Percentiles rank a stretch among this genome's conserved stretches.
These are phyloP conservation scores for Lachnellula arida DNA, from an alignment of 2,329 filamentous ascomycete species.

Conservation along the genomic window DNA sequence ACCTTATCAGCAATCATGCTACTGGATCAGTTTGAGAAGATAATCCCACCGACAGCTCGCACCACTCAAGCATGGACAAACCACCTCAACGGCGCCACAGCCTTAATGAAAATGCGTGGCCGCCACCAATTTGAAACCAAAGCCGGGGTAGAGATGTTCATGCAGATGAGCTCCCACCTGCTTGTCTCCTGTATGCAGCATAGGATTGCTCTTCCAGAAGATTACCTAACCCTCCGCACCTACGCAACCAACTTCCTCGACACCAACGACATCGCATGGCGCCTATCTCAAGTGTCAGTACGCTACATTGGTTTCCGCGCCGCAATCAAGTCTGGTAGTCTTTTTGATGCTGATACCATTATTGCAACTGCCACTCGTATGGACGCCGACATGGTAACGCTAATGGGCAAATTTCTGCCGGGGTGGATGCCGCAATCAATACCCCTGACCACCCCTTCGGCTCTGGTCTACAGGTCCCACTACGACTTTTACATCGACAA, in stretches of 20 bases:
- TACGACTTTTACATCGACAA: slow-evolving; percentile 14
- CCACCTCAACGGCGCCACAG: slow-evolving; percentile 46
- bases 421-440: background rate
- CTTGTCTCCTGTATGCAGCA: slow-evolving; percentile 47
- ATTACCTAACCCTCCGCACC: slow-evolving; percentile 38
- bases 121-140: slow-evolving; percentile 41
- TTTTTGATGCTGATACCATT: background rate
- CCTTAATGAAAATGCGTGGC: slow-evolving; percentile 44
- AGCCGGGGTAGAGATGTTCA: slow-evolving; percentile 47
- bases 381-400: background rate
- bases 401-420: background rate
- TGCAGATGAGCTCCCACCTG: slow-evolving; percentile 47
- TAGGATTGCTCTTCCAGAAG: slow-evolving; percentile 44
- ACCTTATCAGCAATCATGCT: slow-evolving; percentile 50
- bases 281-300: background rate
- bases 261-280: slow-evolving; percentile 1
- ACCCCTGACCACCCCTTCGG: background rate
- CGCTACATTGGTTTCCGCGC: slow-evolving; percentile 9
- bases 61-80: slow-evolving; percentile 42
- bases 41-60: slow-evolving; percentile 34
- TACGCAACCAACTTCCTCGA: slow-evolving; percentile 35
- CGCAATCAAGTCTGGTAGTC: background rate
- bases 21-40: slow-evolving; percentile 48
- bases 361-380: background rate
- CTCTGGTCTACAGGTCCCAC: slow-evolving; percentile 9